Evolutionary conservation across 257 asterid species (phyloP).

Genomic region (Solanum appendiculatum): DNA sequence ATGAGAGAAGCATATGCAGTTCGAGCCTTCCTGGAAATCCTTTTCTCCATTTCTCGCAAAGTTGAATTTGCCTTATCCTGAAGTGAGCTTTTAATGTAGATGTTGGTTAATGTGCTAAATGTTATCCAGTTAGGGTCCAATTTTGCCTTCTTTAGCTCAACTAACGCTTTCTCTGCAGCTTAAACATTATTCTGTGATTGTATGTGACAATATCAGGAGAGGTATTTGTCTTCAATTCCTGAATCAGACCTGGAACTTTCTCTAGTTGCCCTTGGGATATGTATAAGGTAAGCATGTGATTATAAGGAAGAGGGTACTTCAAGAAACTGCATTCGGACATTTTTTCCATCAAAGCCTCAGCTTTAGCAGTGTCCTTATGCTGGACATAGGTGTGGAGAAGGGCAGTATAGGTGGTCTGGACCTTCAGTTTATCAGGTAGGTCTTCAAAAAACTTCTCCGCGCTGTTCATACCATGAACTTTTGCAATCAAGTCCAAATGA

Average conservation of each 20-base stretch:
- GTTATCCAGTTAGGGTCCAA: constrained; percentile 87
- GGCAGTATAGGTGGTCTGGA: constrained; percentile 56
- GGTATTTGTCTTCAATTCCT: constrained; percentile 52
- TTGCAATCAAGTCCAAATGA: constrained; percentile 80
- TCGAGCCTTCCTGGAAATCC: constrained; percentile 43
- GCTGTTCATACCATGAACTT: constrained; percentile 71
- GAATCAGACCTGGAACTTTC: constrained; percentile 45
- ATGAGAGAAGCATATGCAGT: constrained; percentile 63
- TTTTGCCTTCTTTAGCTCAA: constrained; percentile 47
- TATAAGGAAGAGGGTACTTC: constrained; percentile 62
- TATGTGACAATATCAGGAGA: constrained; percentile 80
- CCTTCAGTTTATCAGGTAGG: constrained; percentile 69
- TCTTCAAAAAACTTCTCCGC: constrained; percentile 81
- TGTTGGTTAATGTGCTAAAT: constrained; percentile 68
- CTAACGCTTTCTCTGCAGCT: constrained; percentile 53
- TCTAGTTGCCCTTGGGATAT: constrained; percentile 53
- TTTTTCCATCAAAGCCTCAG: constrained; percentile 71
- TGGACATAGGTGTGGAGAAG: constrained; percentile 86
- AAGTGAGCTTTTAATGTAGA: constrained; percentile 65
- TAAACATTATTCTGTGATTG: constrained; percentile 55
- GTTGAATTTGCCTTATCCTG: constrained; percentile 54
- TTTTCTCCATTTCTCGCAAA: constrained; percentile 78
- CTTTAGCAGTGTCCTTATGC: constrained; percentile 42
- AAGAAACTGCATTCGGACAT: constrained; percentile 74
- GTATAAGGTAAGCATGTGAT: constrained; percentile 75